Conservation (phyloP, 495 filamentous ascomycete species). For the Lophiotrema nucula region DNA sequence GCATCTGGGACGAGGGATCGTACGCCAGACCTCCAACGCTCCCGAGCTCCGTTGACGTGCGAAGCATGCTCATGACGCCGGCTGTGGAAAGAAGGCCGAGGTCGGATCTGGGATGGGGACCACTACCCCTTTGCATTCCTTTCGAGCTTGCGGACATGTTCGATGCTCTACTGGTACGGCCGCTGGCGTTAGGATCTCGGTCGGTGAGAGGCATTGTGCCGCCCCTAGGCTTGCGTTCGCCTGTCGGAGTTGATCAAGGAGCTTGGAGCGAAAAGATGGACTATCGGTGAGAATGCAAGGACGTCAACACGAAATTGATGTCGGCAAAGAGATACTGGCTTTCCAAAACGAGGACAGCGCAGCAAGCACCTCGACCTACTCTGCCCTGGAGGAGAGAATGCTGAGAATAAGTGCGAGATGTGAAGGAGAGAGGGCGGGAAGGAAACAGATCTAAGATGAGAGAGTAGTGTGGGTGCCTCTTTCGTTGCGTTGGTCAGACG, state of each 20-base stretch:
- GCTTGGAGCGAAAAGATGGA: neutral
- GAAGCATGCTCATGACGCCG: constrained; percentile 60
- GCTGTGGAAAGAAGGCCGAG: constrained; percentile 32
- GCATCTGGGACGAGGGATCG: constrained; percentile 48
- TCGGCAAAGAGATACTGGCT: constrained; percentile 6
- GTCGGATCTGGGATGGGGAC: constrained; percentile 7
- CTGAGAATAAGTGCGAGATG: constrained; percentile 18
- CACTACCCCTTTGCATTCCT: neutral
- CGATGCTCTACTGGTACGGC: constrained; percentile 42
- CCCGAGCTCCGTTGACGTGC: constrained; percentile 66
- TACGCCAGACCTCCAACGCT: constrained; percentile 64
- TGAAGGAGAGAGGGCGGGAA: neutral
- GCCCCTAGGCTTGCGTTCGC: constrained; percentile 11
- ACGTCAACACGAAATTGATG: neutral
- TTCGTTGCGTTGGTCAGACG: too few relatives aligned
- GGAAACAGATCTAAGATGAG: too few relatives aligned
- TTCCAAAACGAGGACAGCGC: constrained; percentile 15
- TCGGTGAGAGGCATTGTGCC: constrained; percentile 45
- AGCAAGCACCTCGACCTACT: constrained; percentile 6
- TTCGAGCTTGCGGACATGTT: constrained; percentile 39
- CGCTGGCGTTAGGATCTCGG: constrained; percentile 41
- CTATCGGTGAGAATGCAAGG: constrained; percentile 4
- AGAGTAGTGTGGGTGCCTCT: too few relatives aligned
- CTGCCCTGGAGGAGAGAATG: constrained; percentile 15
- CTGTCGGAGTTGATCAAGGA: neutral